Evolutionary conservation across 768 basidiomycete genomes (phyloP).

Genomic region (Neoboletus brunneissimus): DNA sequence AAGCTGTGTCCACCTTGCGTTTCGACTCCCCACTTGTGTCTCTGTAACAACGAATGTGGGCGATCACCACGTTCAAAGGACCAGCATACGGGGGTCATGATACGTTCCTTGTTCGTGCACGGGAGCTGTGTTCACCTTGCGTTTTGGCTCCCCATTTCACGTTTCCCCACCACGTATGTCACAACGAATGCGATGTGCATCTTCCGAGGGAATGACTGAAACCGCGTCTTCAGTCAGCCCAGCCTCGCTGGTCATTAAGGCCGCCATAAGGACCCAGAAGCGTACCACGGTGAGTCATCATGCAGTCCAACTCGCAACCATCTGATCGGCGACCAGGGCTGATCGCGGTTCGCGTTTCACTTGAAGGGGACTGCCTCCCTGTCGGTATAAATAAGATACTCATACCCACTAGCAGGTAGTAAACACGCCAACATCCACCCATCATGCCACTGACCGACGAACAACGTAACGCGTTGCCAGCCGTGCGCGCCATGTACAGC

Average conservation of each 20-base stretch:
- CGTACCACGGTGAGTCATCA: not conserved
- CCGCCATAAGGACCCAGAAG: not conserved
- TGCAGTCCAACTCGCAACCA: not conserved
- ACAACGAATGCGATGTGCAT: not conserved
- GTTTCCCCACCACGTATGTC: not conserved
- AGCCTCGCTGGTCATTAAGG: not conserved
- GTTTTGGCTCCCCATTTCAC: too few species aligned
- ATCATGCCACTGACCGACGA: slow-evolving; percentile 14
- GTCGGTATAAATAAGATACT: slow-evolving; percentile 1
- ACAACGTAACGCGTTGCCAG: slow-evolving; percentile 12
- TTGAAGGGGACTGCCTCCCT: not conserved
- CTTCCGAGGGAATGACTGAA: not conserved
- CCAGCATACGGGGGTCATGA: not conserved
- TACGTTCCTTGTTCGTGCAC: not conserved
- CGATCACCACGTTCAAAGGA: not conserved
- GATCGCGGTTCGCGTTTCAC: not conserved
- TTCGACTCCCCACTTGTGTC: not conserved
- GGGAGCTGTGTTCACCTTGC: not conserved
- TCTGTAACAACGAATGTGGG: not conserved
- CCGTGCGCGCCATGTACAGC: not conserved
- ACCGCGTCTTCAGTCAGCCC: not conserved
- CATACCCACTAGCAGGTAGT: not conserved
- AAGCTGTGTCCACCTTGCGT: not conserved
- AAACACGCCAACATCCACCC: not conserved
- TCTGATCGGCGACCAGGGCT: not conserved